Base-by-base conservation (phyloP, 345 rosid genomes). In the Bretschneidera sinensis region DNA sequence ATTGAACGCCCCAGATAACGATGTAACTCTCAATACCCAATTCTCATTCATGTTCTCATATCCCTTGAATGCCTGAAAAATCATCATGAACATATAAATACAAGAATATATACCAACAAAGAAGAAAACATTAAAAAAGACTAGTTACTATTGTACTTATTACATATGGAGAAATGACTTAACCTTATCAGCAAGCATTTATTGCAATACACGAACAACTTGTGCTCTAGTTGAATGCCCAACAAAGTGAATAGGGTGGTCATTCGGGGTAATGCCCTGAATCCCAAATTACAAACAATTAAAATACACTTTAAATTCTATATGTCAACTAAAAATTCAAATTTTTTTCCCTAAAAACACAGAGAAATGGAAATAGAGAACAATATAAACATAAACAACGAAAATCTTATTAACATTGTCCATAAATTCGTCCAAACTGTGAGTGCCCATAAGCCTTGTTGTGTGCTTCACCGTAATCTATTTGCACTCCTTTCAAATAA, bases 221-320 rank as follows among this genome's bases (percentile, higher is more conserved):
- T 91, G 99, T 23, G 96, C 99, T 59, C 99, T 98, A 2, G 98
- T 96, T 0, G 99, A 95, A 70, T 95, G 99, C 55, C 99, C 96
- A 28, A 95, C 94, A 75, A 95, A 88, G 65, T 91, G 99, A 71
- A 95, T 78, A 4, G 99, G 99, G 65, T 95, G 98, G 62, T 85
- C 99, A 95, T 77, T 88, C 95, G 15, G 87, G 82, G 53, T 83
- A 95, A 17, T 85, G 76, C 63, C 99, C 99, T 95, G 76, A 74
- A 74, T 43, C 33, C 21, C 22, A 68, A 23, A 22, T 61, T 50
- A 16, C 31, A 54, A 56, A n/a, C 21, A 63, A 5, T 17, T 53
- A 51, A 56, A 51, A 31, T 52, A 28, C 68, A 31, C 33, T 39
- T 11, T 1, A n/a, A 39, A 39, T 11, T 39, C 11, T 39, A 39